Conservation (phyloP, 768 basidiomycete genomes). For the Termitomyces sp. region DNA sequence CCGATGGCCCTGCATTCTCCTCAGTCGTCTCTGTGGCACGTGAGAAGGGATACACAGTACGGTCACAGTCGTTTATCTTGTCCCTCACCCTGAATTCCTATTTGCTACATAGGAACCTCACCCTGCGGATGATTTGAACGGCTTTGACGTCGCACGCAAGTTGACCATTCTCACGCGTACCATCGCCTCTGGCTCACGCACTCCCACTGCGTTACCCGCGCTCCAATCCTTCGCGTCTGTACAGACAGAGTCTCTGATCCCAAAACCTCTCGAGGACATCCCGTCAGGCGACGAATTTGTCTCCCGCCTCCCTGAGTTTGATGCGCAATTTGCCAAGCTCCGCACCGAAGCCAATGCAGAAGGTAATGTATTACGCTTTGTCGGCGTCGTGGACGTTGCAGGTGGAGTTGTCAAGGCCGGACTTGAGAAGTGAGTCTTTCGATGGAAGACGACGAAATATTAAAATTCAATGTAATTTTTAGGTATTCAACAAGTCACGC, state of each 20-base stretch:
- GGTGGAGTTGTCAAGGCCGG: slow-evolving; percentile 74
- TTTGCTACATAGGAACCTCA: slow-evolving; percentile 75
- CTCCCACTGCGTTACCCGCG: slow-evolving; percentile 32
- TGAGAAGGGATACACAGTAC: slow-evolving; percentile 91
- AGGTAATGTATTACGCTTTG: slow-evolving; percentile 86
- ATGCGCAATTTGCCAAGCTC: slow-evolving; percentile 69
- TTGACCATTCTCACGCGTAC: slow-evolving; percentile 90
- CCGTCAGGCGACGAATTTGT: slow-evolving; percentile 81
- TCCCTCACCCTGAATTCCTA: not conserved
- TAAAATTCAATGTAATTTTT: not conserved
- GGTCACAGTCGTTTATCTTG: slow-evolving; percentile 9
- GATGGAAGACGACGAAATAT: not conserved
- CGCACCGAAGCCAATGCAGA: slow-evolving; percentile 73
- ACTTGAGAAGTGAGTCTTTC: slow-evolving; percentile 70
- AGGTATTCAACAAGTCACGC: slow-evolving; percentile 90
- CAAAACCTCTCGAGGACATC: slow-evolving; percentile 60
- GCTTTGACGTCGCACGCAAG: slow-evolving; percentile 95
- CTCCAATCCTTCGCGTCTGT: slow-evolving; percentile 85
- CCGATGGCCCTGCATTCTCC: slow-evolving; percentile 75
- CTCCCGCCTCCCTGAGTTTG: slow-evolving; percentile 72
- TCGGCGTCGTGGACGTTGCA: slow-evolving; percentile 86
- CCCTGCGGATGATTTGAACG: slow-evolving; percentile 94
- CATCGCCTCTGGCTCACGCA: slow-evolving; percentile 35
- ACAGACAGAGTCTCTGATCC: slow-evolving; percentile 81
- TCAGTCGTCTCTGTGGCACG: slow-evolving; percentile 85